Evolutionary conservation across 768 basidiomycete genomes (phyloP), one percentile per base, ranked within the genome.

Genomic region (Trametes maxima): DNA sequence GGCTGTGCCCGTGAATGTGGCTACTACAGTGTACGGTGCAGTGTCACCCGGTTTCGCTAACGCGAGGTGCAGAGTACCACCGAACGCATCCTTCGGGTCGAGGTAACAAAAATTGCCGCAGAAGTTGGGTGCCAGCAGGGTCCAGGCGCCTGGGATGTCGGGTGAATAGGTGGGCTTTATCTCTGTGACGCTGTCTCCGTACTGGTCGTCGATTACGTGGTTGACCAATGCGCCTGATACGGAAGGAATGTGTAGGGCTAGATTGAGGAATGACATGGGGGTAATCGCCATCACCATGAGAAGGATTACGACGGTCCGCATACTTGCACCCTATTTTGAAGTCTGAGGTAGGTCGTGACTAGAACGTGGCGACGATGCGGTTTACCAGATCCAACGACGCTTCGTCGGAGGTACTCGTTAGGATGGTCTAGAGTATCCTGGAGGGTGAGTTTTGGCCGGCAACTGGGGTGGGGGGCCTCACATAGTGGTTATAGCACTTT

Each of bases 191-290:
- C 54, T 59, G 57, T 64, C 63, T 1, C 58, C 63, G 46, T 44
- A 33, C 21, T 64, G 28, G 58, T 64, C 63, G 57, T 64, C 63
- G 50, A 64, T 64, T 4, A 57, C 56, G 16, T 39, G 40, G 40
- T 59, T 58, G 1, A 53, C 46, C 3, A 16, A 16, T 49, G 10
- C 6, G 11, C 21, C 45, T 8, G 55, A 35, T 45, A 42, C 21
- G 28, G 43, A 6, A 8, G 54, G 24, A 17, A 16, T 13, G 40
- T 42, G 14, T 35, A 46, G 13, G 17, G 49, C 19, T 4, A 10
- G 44, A 16, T 12, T 44, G 36, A 10, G 44, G 45, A 42, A 33
- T 3, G 28, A 33, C 28, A 33, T 33, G 28, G 28, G 28, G 28
- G 28, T 3, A 33, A 33, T 3, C 8, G 28, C 28, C 28, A 33